phyloP scores from a whole-genome alignment of 306 rosid genomes.

The Astragalus glycyphyllos region DNA sequence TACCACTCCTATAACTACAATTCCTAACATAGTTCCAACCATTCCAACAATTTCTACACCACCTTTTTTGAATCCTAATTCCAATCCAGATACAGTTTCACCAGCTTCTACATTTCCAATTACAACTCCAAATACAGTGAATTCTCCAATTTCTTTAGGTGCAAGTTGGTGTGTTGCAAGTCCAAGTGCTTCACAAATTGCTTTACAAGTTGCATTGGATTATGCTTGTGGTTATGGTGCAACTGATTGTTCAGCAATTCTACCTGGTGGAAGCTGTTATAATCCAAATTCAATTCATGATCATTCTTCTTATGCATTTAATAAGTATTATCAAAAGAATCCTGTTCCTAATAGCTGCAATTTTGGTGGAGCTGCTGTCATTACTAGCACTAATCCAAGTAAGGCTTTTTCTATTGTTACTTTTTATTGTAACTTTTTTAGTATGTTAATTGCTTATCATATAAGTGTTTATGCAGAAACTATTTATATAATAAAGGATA shows the following conservation, averaged over 20 bases:
- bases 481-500: no score
- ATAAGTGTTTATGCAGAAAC: no score
- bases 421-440: neutral
- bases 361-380: conserved; percentile 82
- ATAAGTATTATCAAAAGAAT: conserved; percentile 71
- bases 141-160: conserved; percentile 51
- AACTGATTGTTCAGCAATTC: conserved; percentile 74
- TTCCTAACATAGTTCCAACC: conserved; percentile 72
- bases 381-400: conserved; percentile 83
- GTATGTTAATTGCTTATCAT: conserved; percentile 25
- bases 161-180: conserved; percentile 86
- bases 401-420: conserved; percentile 40
- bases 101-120: conserved; percentile 60
- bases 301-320: conserved; percentile 85
- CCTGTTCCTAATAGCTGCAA: conserved; percentile 86
- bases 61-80: conserved; percentile 64
- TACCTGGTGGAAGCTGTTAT: conserved; percentile 71
- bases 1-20: conserved; percentile 79
- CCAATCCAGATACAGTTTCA: conserved; percentile 67
- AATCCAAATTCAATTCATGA: conserved; percentile 61
- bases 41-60: conserved; percentile 56
- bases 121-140: conserved; percentile 49
- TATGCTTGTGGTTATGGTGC: conserved; percentile 87
- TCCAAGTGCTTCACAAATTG: conserved; percentile 57
- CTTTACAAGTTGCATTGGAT: conserved; percentile 82